These are phyloP conservation scores for Penicillium griseofulvum DNA, from an alignment of 2,329 filamentous ascomycete species.

Conservation along the genomic window DNA sequence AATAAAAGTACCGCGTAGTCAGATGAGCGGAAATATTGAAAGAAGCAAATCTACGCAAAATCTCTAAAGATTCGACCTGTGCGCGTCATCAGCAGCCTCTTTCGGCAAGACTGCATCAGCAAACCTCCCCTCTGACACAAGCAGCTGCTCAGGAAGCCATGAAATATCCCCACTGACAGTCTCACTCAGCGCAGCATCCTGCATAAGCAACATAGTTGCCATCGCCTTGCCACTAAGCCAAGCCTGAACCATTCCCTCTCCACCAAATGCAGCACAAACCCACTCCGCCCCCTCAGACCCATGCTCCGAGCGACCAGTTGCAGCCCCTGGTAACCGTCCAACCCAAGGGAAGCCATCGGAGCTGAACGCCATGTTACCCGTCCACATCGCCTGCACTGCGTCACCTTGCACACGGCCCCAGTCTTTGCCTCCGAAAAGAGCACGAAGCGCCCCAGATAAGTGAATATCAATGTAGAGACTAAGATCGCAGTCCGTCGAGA, in stretches of 20 bases:
- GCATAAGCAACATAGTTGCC: conserved; percentile 23
- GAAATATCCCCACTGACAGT: conserved; percentile 14
- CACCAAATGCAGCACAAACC: conserved; percentile 30
- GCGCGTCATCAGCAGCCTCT: background rate
- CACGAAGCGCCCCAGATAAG: conserved; percentile 26
- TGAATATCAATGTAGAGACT: conserved; percentile 28
- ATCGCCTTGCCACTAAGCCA: conserved; percentile 32
- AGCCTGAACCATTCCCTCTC: conserved; percentile 34
- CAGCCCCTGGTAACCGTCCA: conserved; percentile 36
- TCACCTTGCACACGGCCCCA: conserved; percentile 22
- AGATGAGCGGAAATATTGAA: background rate
- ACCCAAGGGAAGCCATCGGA: conserved; percentile 53
- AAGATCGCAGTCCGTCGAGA: conserved; percentile 46
- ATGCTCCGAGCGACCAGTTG: conserved; percentile 10
- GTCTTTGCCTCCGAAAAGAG: conserved; percentile 25
- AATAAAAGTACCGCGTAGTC: background rate
- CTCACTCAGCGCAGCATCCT: conserved; percentile 11
- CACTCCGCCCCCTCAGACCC: conserved; percentile 21
- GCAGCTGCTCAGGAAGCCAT: conserved; percentile 32
- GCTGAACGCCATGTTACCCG: conserved; percentile 51
- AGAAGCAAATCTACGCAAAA: background rate
- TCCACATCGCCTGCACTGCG: conserved; percentile 30
- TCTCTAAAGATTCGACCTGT: conserved; percentile 10
- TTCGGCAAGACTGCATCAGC: conserved; percentile 12
- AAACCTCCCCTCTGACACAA: conserved; percentile 27